A percentile compares a stretch with the other conserved stretches of the same genome.
Evolutionary conservation across 257 asterid genomes (phyloP).

Genomic region (Osmanthus fragrans): DNA sequence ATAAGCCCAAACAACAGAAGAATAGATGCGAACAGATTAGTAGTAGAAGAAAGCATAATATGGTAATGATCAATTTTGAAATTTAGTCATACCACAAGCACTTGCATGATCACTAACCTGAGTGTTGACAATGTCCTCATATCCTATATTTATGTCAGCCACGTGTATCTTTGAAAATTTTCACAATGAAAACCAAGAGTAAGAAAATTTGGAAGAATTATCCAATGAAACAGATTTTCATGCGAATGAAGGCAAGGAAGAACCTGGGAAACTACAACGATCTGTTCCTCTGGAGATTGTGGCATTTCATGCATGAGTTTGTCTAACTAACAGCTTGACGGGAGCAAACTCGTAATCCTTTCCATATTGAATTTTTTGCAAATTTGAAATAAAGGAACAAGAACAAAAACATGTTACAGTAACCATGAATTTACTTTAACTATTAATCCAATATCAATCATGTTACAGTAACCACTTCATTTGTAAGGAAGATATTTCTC

Average conservation of each 20-base stretch:
- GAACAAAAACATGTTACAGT: not conserved
- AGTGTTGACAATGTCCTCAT: slow-evolving; percentile 91
- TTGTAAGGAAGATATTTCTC: not conserved
- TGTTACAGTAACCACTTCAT: not conserved
- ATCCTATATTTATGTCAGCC: slow-evolving; percentile 92
- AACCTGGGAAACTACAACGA: slow-evolving; percentile 95
- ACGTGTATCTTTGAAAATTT: slow-evolving; percentile 68
- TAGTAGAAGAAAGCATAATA: slow-evolving; percentile 8
- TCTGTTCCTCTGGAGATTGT: slow-evolving; percentile 77
- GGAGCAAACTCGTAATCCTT: slow-evolving; percentile 89
- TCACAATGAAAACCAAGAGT: slow-evolving; percentile 20
- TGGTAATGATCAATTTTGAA: not conserved
- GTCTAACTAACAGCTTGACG: slow-evolving; percentile 75
- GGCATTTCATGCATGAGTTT: slow-evolving; percentile 86
- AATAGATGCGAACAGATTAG: not conserved
- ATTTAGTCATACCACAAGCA: not conserved
- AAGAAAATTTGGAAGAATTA: slow-evolving; percentile 19
- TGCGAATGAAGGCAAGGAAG: not conserved
- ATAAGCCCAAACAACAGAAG: slow-evolving; percentile 4
- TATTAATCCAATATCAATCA: not conserved
- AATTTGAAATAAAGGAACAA: slow-evolving; percentile 20
- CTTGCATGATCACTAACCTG: slow-evolving; percentile 46
- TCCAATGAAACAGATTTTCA: slow-evolving; percentile 5
- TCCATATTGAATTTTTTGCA: slow-evolving; percentile 58
- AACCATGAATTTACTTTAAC: slow-evolving; percentile 1